Conservation (phyloP, 495 filamentous ascomycete species). For the Opeltia flavorubescens region DNA sequence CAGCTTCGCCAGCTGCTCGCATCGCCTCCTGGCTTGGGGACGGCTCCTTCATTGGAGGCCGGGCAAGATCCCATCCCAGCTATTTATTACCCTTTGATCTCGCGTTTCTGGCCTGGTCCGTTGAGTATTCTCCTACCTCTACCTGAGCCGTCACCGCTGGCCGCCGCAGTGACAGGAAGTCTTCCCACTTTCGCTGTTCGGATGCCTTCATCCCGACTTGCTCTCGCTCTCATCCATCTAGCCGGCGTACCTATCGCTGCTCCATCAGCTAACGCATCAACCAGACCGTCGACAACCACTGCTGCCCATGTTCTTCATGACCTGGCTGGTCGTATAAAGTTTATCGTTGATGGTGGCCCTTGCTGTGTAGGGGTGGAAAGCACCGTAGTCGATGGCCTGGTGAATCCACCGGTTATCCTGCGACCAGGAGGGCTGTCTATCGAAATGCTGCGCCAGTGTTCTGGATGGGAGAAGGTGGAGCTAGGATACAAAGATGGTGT, state of each 20-base stretch:
- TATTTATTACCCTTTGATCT: conserved; percentile 72
- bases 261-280: conserved; percentile 87
- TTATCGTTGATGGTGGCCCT: conserved; percentile 79
- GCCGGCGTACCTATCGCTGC: conserved; percentile 74
- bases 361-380: conserved; percentile 88
- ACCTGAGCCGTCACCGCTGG: conserved; percentile 51
- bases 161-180: conserved; percentile 75
- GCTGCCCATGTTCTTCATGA: conserved; percentile 83
- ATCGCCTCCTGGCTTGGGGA: conserved; percentile 13
- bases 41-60: conserved; percentile 2
- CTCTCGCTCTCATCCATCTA: conserved; percentile 67
- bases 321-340: conserved; percentile 65
- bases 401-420: conserved; percentile 63
- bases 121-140: conserved; percentile 83
- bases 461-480: conserved; percentile 66
- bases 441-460: conserved; percentile 56
- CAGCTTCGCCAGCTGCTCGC: conserved; percentile 59
- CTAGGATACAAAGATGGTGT: conserved; percentile 57
- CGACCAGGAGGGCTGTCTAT: conserved; percentile 85
- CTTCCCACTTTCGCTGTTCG: conserved; percentile 76
- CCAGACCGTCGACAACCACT: conserved; percentile 77
- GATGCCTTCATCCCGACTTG: conserved; percentile 75
- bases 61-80: conserved; percentile 43
- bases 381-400: conserved; percentile 89
- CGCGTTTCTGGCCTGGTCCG: conserved; percentile 85